Evolutionary conservation across 495 filamentous ascomycete genomes (phyloP).

Genomic region (Lentithecium fluviatile): DNA sequence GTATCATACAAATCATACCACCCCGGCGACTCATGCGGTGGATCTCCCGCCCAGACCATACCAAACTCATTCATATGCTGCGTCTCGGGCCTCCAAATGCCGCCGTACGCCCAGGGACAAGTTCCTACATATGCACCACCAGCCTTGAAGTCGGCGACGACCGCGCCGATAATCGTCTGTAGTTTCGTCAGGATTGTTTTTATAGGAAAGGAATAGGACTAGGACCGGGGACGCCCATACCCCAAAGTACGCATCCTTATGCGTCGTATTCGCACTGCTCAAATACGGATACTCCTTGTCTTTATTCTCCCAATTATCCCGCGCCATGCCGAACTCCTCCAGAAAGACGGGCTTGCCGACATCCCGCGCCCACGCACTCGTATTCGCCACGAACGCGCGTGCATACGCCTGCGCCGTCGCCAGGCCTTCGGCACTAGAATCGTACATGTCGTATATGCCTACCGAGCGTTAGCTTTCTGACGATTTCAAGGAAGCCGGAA

Average conservation of each 20-base stretch:
- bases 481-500: no score
- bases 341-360: conserved; percentile 36
- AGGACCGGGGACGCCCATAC: no score
- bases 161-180: conserved; percentile 29
- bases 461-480: not conserved
- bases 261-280: conserved; percentile 27
- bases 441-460: conserved; percentile 36
- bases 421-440: conserved; percentile 21
- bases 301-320: conserved; percentile 37
- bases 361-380: conserved; percentile 31
- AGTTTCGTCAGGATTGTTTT: conserved; percentile 3
- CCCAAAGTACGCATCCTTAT: conserved; percentile 37
- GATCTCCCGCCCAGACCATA: conserved; percentile 39
- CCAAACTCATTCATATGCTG: conserved; percentile 35
- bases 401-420: conserved; percentile 32
- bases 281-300: conserved; percentile 33
- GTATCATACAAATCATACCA: conserved; percentile 41
- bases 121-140: conserved; percentile 35
- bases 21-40: conserved; percentile 37
- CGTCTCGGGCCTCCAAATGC: conserved; percentile 36
- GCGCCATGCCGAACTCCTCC: conserved; percentile 38
- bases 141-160: conserved; percentile 25
- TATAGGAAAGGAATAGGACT: not conserved
- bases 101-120: conserved; percentile 38
- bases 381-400: conserved; percentile 25